Conservation (phyloP, 306 rosid species). For the Gastrolobium bilobum region DNA sequence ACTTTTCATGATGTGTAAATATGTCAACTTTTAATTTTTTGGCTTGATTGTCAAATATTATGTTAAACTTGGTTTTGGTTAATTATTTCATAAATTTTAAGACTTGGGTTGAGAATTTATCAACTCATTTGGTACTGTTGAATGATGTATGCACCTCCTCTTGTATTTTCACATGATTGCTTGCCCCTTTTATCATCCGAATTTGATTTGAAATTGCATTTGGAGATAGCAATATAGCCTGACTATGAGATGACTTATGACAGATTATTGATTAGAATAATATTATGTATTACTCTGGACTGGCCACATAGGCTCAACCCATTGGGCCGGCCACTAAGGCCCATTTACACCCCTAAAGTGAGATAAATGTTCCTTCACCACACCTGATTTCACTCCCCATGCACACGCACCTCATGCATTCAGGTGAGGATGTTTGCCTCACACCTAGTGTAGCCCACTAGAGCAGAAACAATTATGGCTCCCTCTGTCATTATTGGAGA, state of each 20-base stretch:
- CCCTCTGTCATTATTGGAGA: no score
- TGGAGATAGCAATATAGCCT: background rate
- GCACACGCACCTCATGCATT: no score
- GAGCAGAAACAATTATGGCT: no score
- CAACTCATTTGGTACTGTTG: background rate
- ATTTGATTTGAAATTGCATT: background rate
- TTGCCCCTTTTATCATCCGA: background rate
- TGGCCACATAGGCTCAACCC: no score
- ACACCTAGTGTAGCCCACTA: no score
- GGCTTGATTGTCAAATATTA: background rate
- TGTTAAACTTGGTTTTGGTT: slow-evolving; percentile 27
- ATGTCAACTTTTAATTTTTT: background rate
- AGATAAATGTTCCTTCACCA: no score
- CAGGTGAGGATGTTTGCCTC: no score
- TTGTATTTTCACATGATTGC: background rate
- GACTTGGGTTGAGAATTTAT: background rate
- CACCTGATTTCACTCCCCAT: no score
- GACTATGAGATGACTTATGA: background rate
- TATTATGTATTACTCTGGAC: no score
- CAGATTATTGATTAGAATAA: slow-evolving; percentile 7
- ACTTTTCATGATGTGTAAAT: background rate
- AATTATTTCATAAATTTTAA: background rate
- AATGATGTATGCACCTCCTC: background rate
- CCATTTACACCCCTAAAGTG: no score
- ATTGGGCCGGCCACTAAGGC: no score